These are phyloP conservation scores for Nannochloris sp. DNA, from an alignment of 139 green algal genomes.

Conservation along the genomic window DNA sequence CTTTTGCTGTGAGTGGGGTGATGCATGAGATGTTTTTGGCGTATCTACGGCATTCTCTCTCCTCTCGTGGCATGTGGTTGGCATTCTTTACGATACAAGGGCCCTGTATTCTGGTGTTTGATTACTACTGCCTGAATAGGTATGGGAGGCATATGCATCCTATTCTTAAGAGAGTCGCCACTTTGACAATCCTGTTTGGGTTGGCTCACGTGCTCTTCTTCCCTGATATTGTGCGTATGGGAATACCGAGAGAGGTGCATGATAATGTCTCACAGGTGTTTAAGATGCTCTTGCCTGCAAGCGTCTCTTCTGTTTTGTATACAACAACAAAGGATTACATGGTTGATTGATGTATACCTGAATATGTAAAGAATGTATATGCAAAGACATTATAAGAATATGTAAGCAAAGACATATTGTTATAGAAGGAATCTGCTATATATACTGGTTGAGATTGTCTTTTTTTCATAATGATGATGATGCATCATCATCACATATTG, in stretches of 20 bases:
- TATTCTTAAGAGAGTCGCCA: neutral
- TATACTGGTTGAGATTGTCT: too few relatives aligned
- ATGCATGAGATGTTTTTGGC: conserved; percentile 37
- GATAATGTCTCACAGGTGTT: conserved; percentile 1
- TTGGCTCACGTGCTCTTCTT: conserved; percentile 6
- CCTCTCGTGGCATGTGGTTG: conserved; percentile 4
- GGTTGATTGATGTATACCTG: too few relatives aligned
- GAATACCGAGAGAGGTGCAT: conserved; percentile 4
- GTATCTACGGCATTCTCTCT: conserved; percentile 3
- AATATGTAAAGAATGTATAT: too few relatives aligned
- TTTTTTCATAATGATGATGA: too few relatives aligned
- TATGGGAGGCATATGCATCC: too few relatives aligned
- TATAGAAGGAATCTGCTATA: too few relatives aligned
- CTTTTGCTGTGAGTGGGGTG: conserved; percentile 27
- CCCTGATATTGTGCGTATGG: conserved; percentile 6
- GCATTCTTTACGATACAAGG: conserved; percentile 13
- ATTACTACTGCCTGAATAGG: neutral
- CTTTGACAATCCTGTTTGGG: neutral
- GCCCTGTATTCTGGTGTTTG: conserved; percentile 3
- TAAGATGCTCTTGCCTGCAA: neutral
- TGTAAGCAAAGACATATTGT: too few relatives aligned
- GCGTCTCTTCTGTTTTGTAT: too few relatives aligned
- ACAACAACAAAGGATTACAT: too few relatives aligned
- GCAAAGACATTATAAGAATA: too few relatives aligned
- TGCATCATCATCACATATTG: too few relatives aligned